Conservation (phyloP, 768 basidiomycete genomes). For the Mycena epipterygia region DNA sequence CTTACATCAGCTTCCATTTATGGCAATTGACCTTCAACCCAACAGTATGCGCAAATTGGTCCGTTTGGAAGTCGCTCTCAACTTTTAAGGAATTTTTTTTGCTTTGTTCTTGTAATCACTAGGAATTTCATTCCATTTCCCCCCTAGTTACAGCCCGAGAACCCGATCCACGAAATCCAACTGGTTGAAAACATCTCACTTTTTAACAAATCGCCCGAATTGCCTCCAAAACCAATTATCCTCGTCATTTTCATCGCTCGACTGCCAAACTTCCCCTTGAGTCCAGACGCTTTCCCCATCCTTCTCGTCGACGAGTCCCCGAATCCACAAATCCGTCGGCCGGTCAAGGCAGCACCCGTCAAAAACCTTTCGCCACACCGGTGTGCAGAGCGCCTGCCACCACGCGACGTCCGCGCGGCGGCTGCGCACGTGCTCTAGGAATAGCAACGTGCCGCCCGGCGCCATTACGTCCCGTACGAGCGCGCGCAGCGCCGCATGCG, state of each 20-base stretch:
- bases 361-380: slow-evolving; percentile 70
- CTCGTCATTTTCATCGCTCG: slow-evolving; percentile 58
- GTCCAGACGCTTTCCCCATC: slow-evolving; percentile 62
- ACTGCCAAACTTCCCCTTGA: slow-evolving; percentile 58
- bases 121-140: too few relatives aligned
- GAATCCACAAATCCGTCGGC: slow-evolving; percentile 64
- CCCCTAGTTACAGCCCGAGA: too few relatives aligned
- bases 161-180: too few relatives aligned
- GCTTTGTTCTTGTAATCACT: too few relatives aligned
- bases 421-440: slow-evolving; percentile 78
- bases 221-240: slow-evolving; percentile 72
- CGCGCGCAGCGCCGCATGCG: slow-evolving; percentile 59
- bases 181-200: slow-evolving; percentile 3
- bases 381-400: slow-evolving; percentile 83
- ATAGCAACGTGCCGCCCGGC: slow-evolving; percentile 74
- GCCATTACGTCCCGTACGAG: slow-evolving; percentile 69
- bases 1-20: too few relatives aligned
- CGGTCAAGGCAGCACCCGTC: slow-evolving; percentile 78
- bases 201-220: slow-evolving; percentile 71
- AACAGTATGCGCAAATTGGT: too few relatives aligned
- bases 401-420: slow-evolving; percentile 65
- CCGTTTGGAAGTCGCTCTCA: too few relatives aligned
- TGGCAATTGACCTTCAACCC: too few relatives aligned
- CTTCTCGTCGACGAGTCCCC: slow-evolving; percentile 46
- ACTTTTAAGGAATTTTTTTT: too few relatives aligned